A percentile compares a stretch with the other conserved stretches of the same genome.
Conservation (phyloP, 2,329 filamentous ascomycete species). For the Graphilbum fragrans region DNA sequence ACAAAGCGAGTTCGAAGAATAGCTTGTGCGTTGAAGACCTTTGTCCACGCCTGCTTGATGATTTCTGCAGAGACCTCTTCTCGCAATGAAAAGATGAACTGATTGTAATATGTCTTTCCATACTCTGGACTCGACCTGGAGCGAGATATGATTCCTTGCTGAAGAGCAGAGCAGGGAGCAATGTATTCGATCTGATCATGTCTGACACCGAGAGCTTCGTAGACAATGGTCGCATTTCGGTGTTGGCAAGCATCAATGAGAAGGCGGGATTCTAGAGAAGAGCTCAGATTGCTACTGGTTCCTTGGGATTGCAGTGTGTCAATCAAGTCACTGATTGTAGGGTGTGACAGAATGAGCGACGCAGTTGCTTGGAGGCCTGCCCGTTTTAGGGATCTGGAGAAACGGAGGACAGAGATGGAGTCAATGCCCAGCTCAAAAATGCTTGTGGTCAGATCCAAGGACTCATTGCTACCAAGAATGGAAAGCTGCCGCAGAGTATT, state of each 20-base stretch:
- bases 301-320: conserved; percentile 17
- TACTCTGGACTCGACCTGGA: conserved; percentile 40
- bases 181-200: conserved; percentile 54
- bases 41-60: conserved; percentile 46
- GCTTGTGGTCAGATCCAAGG: conserved; percentile 45
- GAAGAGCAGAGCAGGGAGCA: conserved; percentile 72
- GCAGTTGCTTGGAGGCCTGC: conserved; percentile 53
- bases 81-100: conserved; percentile 50
- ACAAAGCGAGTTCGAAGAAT: conserved; percentile 65
- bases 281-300: conserved; percentile 6
- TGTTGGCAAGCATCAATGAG: conserved; percentile 52
- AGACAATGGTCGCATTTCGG: conserved; percentile 40
- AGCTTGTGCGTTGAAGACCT: conserved; percentile 37
- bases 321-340: conserved; percentile 34
- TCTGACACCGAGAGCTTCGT: conserved; percentile 36
- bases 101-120: conserved; percentile 58
- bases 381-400: conserved; percentile 52
- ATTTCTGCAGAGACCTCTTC: conserved; percentile 26
- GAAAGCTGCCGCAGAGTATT: conserved; percentile 40
- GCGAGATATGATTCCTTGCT: conserved; percentile 74
- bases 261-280: conserved; percentile 41
- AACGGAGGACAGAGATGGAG: conserved; percentile 68
- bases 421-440: conserved; percentile 82
- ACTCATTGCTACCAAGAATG: conserved; percentile 24
- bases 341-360: conserved; percentile 54